Evolutionary conservation across 805 yeast species (phyloP).

Genomic region (Barnettozyma vustinii): DNA sequence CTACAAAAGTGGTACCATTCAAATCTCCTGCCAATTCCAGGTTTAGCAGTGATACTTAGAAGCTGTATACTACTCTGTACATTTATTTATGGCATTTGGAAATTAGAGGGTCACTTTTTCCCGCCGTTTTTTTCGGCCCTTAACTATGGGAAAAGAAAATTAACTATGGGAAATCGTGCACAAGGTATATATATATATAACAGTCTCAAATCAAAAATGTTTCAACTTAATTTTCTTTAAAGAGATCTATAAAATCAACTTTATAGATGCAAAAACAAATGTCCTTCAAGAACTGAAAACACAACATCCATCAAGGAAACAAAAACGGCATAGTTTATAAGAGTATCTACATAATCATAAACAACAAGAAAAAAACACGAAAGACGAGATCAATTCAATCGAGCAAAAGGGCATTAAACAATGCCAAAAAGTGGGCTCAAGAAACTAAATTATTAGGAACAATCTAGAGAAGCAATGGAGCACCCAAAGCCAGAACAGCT

Average conservation of each 20-base stretch:
- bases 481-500: slow-evolving; percentile 13
- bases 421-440: not conserved
- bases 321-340: not conserved
- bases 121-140: too few relatives aligned
- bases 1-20: too few relatives aligned
- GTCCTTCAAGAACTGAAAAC: not conserved
- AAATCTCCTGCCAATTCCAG: too few relatives aligned
- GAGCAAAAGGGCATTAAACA: not conserved
- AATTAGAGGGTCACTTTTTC: too few relatives aligned
- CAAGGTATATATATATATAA: too few relatives aligned
- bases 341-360: not conserved
- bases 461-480: slow-evolving; percentile 18
- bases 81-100: too few relatives aligned
- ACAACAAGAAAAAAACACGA: not conserved
- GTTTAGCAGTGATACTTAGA: too few relatives aligned
- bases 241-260: not conserved
- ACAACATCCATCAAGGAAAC: not conserved
- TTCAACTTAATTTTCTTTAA: not conserved
- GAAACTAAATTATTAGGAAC: not conserved
- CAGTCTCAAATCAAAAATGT: too few relatives aligned
- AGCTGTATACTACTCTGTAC: too few relatives aligned
- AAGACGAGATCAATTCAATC: not conserved
- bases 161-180: too few relatives aligned
- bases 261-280: not conserved
- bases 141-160: too few relatives aligned